Evolutionary conservation across 73 alveolate species (phyloP).

Genomic region (Tetrahymena thermophila): DNA sequence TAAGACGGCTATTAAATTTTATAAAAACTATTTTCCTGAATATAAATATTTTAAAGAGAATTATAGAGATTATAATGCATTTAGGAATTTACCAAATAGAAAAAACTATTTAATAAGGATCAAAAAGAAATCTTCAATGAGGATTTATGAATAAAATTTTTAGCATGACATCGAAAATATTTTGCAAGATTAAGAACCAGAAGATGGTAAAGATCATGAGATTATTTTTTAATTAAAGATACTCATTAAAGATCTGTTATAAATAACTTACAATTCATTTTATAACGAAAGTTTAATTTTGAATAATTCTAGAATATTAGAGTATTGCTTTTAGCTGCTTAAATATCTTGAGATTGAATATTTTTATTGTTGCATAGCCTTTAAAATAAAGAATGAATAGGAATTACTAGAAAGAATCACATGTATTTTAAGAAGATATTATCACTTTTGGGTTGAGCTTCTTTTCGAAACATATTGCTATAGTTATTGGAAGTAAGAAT

Average conservation of each 20-base stretch:
- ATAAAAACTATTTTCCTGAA: neutral
- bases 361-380: neutral
- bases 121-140: neutral
- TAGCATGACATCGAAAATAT: neutral
- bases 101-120: neutral
- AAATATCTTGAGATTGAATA: neutral
- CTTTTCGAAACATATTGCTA: neutral
- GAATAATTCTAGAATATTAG: neutral
- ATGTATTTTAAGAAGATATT: neutral
- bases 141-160: neutral
- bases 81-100: neutral
- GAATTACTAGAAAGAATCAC: neutral
- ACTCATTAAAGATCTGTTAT: neutral
- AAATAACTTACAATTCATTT: neutral
- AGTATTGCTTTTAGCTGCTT: neutral
- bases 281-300: neutral
- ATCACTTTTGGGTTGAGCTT: neutral
- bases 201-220: neutral
- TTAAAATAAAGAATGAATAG: neutral
- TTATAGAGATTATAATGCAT: neutral
- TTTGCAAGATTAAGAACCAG: neutral
- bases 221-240: neutral
- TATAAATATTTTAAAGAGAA: neutral
- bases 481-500: neutral
- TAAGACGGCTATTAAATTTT: neutral